These are phyloP conservation scores for Citrus inodora DNA, from an alignment of 345 rosid species.

Conservation along the genomic window DNA sequence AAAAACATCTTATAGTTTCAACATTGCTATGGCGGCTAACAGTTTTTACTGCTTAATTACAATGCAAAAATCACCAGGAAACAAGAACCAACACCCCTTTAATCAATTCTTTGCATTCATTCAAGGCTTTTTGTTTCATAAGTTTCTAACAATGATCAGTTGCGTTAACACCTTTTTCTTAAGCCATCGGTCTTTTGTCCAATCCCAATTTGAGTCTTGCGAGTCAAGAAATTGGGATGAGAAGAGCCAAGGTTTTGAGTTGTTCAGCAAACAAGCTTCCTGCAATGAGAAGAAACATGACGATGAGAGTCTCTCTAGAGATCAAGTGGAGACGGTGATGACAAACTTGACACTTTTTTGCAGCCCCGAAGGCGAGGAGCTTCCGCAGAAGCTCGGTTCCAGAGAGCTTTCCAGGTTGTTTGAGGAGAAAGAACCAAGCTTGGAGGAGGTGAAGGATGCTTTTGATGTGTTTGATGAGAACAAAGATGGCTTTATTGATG, in stretches of 20 bases:
- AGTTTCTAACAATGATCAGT: conserved; percentile 16
- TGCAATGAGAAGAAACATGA: conserved; percentile 4
- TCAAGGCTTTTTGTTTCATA: conserved; percentile 24
- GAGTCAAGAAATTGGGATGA: conserved; percentile 12
- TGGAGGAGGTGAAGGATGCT: conserved; percentile 71
- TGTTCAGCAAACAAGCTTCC: conserved; percentile 15
- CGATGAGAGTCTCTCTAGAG: conserved; percentile 31
- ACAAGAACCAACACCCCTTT: conserved; percentile 15
- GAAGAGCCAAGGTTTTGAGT: conserved; percentile 27
- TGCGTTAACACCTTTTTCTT: conserved; percentile 29
- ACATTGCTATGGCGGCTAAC: conserved; percentile 8
- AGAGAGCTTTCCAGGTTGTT: conserved; percentile 51
- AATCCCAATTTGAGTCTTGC: conserved; percentile 19
- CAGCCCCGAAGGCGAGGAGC: conserved; percentile 38
- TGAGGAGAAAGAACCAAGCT: conserved; percentile 75
- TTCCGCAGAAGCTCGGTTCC: conserved; percentile 28
- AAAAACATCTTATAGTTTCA: too few relatives aligned
- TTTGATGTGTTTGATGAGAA: conserved; percentile 80
- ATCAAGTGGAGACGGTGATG: conserved; percentile 72
- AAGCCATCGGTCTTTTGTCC: conserved; percentile 33
- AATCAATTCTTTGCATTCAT: conserved; percentile 22
- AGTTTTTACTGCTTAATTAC: conserved; percentile 11
- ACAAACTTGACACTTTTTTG: conserved; percentile 44
- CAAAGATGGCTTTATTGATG: conserved; percentile 73
- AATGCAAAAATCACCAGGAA: conserved; percentile 32